Conservation (phyloP, 345 rosid genomes). For the Draba incana region DNA sequence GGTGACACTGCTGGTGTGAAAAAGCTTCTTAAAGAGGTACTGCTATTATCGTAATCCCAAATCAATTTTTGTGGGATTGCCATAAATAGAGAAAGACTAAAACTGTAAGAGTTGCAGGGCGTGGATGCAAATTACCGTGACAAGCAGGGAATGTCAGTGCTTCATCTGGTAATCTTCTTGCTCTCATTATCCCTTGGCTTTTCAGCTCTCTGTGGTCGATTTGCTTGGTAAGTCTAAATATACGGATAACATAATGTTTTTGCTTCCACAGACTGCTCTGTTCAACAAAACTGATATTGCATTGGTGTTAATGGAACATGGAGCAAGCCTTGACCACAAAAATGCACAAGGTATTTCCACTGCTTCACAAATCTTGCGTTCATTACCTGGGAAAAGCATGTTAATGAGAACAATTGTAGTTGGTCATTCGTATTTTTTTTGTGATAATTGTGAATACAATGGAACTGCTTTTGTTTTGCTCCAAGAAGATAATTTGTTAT, state of each 20-base stretch:
- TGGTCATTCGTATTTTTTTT: not conserved
- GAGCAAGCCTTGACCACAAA: slow-evolving; percentile 79
- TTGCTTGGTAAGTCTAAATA: not conserved
- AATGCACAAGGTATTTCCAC: slow-evolving; percentile 81
- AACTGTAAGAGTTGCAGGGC: slow-evolving; percentile 54
- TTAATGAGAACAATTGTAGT: not conserved
- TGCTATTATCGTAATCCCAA: not conserved
- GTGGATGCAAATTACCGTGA: slow-evolving; percentile 91
- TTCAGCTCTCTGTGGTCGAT: not conserved
- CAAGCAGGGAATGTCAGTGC: slow-evolving; percentile 88
- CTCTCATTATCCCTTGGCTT: not conserved
- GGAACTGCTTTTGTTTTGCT: not conserved
- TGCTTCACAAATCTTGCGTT: not conserved
- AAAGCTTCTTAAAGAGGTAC: slow-evolving; percentile 85
- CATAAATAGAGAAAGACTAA: slow-evolving; percentile 12
- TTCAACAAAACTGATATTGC: slow-evolving; percentile 84
- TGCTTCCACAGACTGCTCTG: slow-evolving; percentile 61
- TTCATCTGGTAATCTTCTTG: slow-evolving; percentile 66
- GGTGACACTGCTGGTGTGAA: slow-evolving; percentile 74
- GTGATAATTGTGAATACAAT: not conserved
- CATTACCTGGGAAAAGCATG: not conserved
- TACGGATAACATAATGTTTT: slow-evolving; percentile 11
- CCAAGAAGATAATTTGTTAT: not conserved
- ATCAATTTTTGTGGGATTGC: not conserved
- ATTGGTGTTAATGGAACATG: slow-evolving; percentile 75